A percentile compares a stretch with the other conserved stretches of the same genome.
phyloP scores from a whole-genome alignment of 495 filamentous ascomycete species.

The Podospora pseudopauciseta region DNA sequence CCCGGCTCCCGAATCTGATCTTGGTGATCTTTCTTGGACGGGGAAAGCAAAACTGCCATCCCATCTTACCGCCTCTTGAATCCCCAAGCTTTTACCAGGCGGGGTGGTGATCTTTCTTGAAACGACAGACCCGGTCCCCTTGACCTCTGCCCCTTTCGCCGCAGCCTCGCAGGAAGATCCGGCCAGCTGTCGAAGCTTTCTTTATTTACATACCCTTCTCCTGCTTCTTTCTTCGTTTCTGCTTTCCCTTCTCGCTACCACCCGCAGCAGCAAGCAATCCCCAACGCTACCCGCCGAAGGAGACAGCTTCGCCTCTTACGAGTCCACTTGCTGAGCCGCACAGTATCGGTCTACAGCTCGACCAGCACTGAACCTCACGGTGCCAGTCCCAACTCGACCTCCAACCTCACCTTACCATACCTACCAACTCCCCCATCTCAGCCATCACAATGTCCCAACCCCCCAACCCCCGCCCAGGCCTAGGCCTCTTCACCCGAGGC shows the following conservation, averaged over 20 bases:
- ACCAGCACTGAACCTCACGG: too few species aligned
- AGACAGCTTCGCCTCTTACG: background rate
- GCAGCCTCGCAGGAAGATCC: background rate
- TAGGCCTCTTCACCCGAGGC: conserved; percentile 52
- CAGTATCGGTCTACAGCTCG: too few species aligned
- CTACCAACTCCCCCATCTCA: background rate
- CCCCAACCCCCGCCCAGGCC: conserved; percentile 30
- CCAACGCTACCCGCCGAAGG: background rate
- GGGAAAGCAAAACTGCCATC: background rate
- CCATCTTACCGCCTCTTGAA: background rate
- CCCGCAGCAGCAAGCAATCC: background rate
- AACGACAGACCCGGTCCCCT: background rate
- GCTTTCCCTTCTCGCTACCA: background rate
- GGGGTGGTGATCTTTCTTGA: background rate
- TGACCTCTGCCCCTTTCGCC: conserved; percentile 3
- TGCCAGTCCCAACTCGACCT: background rate
- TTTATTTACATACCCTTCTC: background rate
- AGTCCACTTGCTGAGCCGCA: too few species aligned
- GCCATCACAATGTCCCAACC: conserved; percentile 5
- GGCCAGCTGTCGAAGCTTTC: background rate
- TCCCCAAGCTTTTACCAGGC: background rate
- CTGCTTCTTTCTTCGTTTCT: background rate
- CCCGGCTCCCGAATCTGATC: background rate
- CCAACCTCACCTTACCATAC: background rate
- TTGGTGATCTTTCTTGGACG: background rate